Evolutionary conservation across 306 rosid species (phyloP), one percentile per base, ranked within the genome.

Genomic region (Vachellia pachyceras): DNA sequence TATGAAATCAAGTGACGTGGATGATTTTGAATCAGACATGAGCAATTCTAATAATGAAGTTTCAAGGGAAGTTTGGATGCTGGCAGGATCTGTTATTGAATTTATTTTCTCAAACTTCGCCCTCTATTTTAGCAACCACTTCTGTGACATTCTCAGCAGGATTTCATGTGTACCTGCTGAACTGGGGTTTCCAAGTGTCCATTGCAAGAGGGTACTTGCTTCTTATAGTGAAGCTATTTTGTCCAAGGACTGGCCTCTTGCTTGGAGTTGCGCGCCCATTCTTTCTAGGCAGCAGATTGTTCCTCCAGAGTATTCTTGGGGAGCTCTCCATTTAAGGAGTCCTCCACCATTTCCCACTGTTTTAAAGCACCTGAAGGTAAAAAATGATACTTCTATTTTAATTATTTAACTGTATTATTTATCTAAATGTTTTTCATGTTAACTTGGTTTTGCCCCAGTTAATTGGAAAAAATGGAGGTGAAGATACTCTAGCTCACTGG

Each of bases 401-500:
- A 61, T 18, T 58, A 69, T 73, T 71, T 12, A 50, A 79, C 63
- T 85, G 76, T 57, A 68, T 15, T 70, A 75, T 15, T 79, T 70
- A 46, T 74, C 20, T 74, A 20, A 71, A 47, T 79, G 64, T 64
- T 20, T 77, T 63, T 81, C 47, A 76, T 23, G 47, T 80, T 87
- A 40, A 80, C 61, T 71, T 76, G 76, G 71, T 65, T 83, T 49
- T 86, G 77, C 50, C 77, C 23, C 80, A 95, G 99, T 87, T 79
- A 68, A 89, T 89, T 33, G 97, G 97, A 69, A 91, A 87, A 80
- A 91, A 90, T 86, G 97, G 99, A 42, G 99, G 99, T 78, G 99
- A 92, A 81, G 97, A 95, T 82, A 93, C 97, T 66, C 97, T 95
- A 83, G 87, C 99, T 86, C 99, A 95, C 78, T 95, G 99, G 99